A percentile compares a stretch with the other conserved stretches of the same genome.
These are phyloP conservation scores for Tulasnella sp. DNA, from an alignment of 768 basidiomycete genomes.

Conservation along the genomic window DNA sequence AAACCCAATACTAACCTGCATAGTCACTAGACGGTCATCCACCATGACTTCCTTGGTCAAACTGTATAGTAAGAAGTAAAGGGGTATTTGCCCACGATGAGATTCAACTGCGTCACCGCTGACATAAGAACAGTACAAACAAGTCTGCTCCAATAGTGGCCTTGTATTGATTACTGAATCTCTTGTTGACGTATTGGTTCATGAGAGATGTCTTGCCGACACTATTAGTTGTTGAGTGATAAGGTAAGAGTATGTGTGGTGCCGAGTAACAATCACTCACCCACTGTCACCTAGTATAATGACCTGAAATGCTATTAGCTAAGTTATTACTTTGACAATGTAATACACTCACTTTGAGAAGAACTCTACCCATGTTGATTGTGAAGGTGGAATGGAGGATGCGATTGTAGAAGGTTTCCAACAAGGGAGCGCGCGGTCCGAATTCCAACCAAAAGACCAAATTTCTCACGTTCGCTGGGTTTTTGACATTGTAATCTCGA, in stretches of 20 bases:
- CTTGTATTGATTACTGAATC: conserved; percentile 99
- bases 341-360: conserved; percentile 59
- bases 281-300: conserved; percentile 98
- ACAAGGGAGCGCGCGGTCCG: conserved; percentile 3
- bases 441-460: conserved; percentile 2
- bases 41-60: conserved; percentile 98
- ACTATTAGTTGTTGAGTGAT: conserved; percentile 31
- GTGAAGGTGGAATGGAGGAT: neutral
- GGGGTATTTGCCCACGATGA: conserved; percentile 10
- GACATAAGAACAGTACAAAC: conserved; percentile 36
- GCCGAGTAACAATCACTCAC: conserved; percentile 47
- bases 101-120: neutral
- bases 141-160: conserved; percentile 97
- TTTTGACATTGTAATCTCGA: conserved; percentile 16
- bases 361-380: conserved; percentile 61
- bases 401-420: conserved; percentile 7
- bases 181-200: conserved; percentile 99
- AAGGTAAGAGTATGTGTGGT: neutral
- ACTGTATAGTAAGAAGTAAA: conserved; percentile 31
- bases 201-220: conserved; percentile 99
- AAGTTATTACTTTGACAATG: conserved; percentile 11
- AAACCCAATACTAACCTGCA: conserved; percentile 56
- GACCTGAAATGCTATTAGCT: conserved; percentile 42
- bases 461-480: conserved; percentile 20
- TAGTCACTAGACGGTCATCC: conserved; percentile 93